Conservation (phyloP, 495 filamentous ascomycete species). For the Penicillium salamii region DNA sequence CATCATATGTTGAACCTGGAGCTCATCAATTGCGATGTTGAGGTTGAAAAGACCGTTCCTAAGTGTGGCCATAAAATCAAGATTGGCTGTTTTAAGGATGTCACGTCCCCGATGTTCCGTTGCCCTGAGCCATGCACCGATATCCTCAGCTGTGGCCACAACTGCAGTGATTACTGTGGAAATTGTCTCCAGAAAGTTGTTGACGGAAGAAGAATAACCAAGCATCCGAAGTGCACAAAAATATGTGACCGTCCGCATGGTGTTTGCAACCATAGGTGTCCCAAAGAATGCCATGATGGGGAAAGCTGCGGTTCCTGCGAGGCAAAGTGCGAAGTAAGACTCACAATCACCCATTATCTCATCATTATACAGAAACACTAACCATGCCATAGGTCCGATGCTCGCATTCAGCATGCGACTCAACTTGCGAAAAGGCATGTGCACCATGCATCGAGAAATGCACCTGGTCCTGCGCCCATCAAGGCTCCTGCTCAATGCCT, state of each 20-base stretch:
- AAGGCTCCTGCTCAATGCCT: constrained; percentile 52
- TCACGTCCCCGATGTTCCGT: neutral
- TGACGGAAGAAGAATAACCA: neutral
- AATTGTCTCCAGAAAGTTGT: neutral
- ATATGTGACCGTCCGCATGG: constrained; percentile 9
- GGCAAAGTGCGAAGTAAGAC: constrained; percentile 52
- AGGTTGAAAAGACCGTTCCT: constrained; percentile 1
- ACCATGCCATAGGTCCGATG: constrained; percentile 6
- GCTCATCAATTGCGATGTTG: neutral
- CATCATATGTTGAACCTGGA: neutral
- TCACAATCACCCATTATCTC: constrained; percentile 25
- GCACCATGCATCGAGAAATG: constrained; percentile 58
- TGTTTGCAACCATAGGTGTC: constrained; percentile 5
- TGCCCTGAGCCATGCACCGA: constrained; percentile 4
- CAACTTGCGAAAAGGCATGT: constrained; percentile 55
- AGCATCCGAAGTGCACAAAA: constrained; percentile 3
- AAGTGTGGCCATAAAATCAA: constrained; percentile 2
- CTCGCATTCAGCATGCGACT: constrained; percentile 8
- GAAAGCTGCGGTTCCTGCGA: constrained; percentile 44
- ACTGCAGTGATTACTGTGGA: neutral
- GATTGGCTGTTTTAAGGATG: constrained; percentile 1
- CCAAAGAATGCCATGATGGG: neutral
- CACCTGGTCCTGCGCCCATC: constrained; percentile 51
- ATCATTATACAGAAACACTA: neutral
- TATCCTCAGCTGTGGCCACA: constrained; percentile 4